A percentile compares a stretch with the other conserved stretches of the same genome.
phyloP scores from a whole-genome alignment of 305 asterid genomes.

The Solanum hybrid region DNA sequence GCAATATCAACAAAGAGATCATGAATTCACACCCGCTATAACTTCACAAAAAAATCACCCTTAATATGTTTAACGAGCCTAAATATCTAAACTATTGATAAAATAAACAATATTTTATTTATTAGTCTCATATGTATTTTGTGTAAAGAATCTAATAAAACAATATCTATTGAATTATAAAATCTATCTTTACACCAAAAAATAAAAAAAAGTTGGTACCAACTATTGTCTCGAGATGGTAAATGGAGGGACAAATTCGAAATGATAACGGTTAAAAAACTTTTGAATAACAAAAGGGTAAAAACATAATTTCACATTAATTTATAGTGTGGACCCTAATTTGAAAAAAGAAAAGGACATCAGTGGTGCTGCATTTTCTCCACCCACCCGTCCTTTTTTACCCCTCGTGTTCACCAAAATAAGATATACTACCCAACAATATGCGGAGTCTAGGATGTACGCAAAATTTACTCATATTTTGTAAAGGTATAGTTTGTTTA shows the following conservation, averaged over 20 bases:
- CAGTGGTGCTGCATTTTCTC: constrained; percentile 4
- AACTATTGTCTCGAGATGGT: background rate
- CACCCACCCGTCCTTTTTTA: background rate
- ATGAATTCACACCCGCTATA: background rate
- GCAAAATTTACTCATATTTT: background rate
- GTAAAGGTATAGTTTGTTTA: no score
- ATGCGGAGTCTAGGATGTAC: background rate
- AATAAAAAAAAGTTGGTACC: background rate
- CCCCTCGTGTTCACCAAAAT: constrained; percentile 14
- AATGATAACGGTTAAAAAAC: background rate
- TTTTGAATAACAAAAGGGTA: constrained; percentile 4
- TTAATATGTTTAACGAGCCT: no score
- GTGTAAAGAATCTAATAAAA: background rate
- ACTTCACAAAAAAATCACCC: background rate
- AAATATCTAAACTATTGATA: background rate
- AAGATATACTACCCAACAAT: background rate
- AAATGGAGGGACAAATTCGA: background rate
- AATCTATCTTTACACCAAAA: background rate
- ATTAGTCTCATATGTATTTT: background rate
- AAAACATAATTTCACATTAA: background rate
- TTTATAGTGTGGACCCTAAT: background rate
- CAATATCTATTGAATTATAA: background rate
- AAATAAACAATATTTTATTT: background rate
- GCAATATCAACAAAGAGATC: no score
- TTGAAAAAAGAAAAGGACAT: background rate